Base-by-base conservation (phyloP, 306 rosid genomes). In the Castanea crenata region DNA sequence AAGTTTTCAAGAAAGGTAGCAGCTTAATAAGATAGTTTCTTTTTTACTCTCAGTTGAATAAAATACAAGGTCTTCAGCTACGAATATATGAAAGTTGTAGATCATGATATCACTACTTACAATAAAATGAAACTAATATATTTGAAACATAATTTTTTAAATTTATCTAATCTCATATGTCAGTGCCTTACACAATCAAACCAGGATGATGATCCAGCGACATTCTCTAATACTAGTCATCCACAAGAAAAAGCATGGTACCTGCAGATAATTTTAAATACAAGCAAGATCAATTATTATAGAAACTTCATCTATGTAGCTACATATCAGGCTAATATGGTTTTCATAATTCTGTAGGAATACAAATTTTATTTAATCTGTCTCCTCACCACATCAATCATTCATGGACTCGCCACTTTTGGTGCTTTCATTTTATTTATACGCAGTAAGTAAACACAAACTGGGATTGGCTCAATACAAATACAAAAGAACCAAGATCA, bases 171-270 rank as follows among this genome's bases (percentile, higher is more conserved):
- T n/a, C 52, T 75, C 8, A 4, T 38, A 51, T 21, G 32, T 14
- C 21, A 61, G 75, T 69, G 90, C 75, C 96, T 90, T 92, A 95
- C 99, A 20, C 85, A 85, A 83, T 90, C 86, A 77, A 94, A 95
- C 72, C 99, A 61, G 94, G 92, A 80, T 95, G 92, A 79, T 81
- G 87, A 80, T 87, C 80, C 84, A 92, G 77, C 51, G 99, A 92
- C 99, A 95, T 95, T 86, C 86, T 91, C 99, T 87, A 70, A 95
- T 83, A 77, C 87, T 87, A 81, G 73, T 54, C 94, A 95, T 87
- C 99, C 93, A 91, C 88, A 91, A 62, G 83, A 95, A 71, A 83
- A 95, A 95, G 86, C 97, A 92, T 12, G 99, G 99, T 79, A 89
- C 56, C 98, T 95, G 94, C 77, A 85, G 32, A 79, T 49, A 79